phyloP scores from a whole-genome alignment of 2,329 filamentous ascomycete species.

The Ophiostoma perfectum region DNA sequence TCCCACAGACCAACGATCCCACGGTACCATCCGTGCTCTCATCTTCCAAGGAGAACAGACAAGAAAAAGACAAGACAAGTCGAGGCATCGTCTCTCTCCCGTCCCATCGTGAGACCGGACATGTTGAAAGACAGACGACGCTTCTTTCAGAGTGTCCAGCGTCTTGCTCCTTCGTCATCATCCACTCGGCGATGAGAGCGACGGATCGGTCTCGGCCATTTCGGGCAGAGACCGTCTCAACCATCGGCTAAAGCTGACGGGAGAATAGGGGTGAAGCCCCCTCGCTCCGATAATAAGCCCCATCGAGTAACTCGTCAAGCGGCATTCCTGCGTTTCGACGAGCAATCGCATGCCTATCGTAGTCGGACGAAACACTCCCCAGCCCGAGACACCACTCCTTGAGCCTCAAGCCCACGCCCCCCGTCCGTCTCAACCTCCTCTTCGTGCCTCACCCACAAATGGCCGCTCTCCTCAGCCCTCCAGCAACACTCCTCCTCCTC shows the following conservation, averaged over 20 bases:
- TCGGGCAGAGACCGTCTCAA: background rate
- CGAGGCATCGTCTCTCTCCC: conserved; percentile 2
- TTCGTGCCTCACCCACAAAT: background rate
- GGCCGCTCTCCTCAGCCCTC: background rate
- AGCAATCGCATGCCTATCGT: conserved; percentile 98
- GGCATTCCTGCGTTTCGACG: conserved; percentile 33
- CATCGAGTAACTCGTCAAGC: conserved; percentile 85
- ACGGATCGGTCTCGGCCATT: background rate
- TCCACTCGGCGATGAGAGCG: background rate
- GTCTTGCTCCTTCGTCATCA: conserved; percentile 15
- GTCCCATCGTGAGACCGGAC: background rate
- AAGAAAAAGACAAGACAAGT: conserved; percentile 17
- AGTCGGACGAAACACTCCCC: conserved; percentile 80
- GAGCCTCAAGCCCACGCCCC: background rate
- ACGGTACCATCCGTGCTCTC: background rate
- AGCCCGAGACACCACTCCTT: conserved; percentile 33
- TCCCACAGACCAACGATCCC: conserved; percentile 30
- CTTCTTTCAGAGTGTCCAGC: conserved; percentile 24
- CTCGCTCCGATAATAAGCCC: conserved; percentile 99
- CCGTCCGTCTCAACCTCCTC: background rate
- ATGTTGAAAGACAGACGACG: conserved; percentile 1
- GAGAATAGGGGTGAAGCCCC: conserved; percentile 42
- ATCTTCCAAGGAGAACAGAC: background rate
- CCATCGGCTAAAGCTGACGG: background rate
- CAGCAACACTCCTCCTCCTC: conserved; percentile 8